Base-by-base conservation (phyloP, 2,329 filamentous ascomycete species). In the Trichophaea hybrida region DNA sequence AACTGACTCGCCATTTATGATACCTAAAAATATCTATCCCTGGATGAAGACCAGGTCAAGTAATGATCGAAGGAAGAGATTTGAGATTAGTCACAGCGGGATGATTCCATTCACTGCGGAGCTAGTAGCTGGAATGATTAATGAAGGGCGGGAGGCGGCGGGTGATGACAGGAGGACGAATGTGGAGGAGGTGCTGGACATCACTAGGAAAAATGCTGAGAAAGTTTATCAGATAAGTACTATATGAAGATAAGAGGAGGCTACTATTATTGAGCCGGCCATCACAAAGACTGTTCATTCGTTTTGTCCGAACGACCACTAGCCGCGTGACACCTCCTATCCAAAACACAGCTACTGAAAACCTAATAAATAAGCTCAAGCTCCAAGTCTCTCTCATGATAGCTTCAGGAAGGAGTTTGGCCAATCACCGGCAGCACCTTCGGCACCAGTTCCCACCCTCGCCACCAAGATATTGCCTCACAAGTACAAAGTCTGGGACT, bases 71-170 rank as follows among this genome's bases (percentile, higher is more conserved):
- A 61, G 15, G 17, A 59, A 43, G 55, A 61, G 13, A 13, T 61
- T 63, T 24, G 6, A 37, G 31, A 32, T 61, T 24, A 58, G 58
- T 15, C 62, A 64, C 52, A 32, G 57, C 35, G 62, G 62, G 34
- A 64, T 64, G 62, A 61, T 64, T 32, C 60, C 61, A 17, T 64
- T 64, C 37, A 52, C 56, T 12, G 62, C 61, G 2, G 61, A 63
- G 55, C 50, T 13, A 34, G n/a, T 59, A 15, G 34, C 56, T n/a
- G 58, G 37, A 35, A 33, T 8, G 33, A 49, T 64, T 13, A 64
- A 64, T 49, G 24, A 55, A 32, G 55, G 58, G 15, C 55, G 58
- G 48, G 15, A 24, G 13, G 12, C 8, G 37, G 44, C 46, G 37
- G 55, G 51, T 7, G 62, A 61, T 46, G 10, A n/a, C 13, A 49